Base-by-base conservation (phyloP, 805 yeast species). In the Candida sphagnicola region DNA sequence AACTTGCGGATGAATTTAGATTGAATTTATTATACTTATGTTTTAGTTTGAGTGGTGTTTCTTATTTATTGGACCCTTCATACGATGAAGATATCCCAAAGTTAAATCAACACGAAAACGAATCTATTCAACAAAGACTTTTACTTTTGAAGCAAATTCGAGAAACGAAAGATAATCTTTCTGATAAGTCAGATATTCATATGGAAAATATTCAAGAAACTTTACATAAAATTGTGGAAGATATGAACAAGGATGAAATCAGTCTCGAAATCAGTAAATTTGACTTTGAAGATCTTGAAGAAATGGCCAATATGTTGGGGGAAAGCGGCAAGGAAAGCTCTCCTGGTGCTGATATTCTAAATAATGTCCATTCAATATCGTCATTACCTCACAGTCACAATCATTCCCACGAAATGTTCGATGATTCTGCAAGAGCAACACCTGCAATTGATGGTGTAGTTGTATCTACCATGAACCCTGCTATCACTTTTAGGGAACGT, bases 41-140 rank as follows among this genome's bases (percentile, higher is more conserved):
- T 0, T 78, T 80, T 42, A 63, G 79, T 0, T 47, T 83, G 3
- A 77, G 90, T 30, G 96, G 96, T 18, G 64, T 78, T 6, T 75
- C 95, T 24, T 69, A 74, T 31, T 62, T 89, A 26, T 77, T 85
- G 49, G 96, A 88, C 53, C 86, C 95, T 0, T 78, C 80, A 11
- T 83, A 69, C 48, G 69, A 72, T 32, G 77, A 70, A 31, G 70
- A 69, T 32, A 64, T 67, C 17, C 72, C 74, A 0, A 61, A 62
- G 31, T 48, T 65, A 31, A 56, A 51, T 32, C 53, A 51, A 8
- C 62, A 58, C 40, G 51, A 49, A 21, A 48, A 53, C 2, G 64
- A 61, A 37, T 48, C 69, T 2, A 52, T 68, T 14, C 59, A 62
- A 32, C 60, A 61, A 21, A 50, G 73, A 15, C 50, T 67, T n/a